Percentiles rank a stretch among this genome's conserved stretches.
Conservation (phyloP, 2,329 filamentous ascomycete species). For the Pyrenochaeta sp. region DNA sequence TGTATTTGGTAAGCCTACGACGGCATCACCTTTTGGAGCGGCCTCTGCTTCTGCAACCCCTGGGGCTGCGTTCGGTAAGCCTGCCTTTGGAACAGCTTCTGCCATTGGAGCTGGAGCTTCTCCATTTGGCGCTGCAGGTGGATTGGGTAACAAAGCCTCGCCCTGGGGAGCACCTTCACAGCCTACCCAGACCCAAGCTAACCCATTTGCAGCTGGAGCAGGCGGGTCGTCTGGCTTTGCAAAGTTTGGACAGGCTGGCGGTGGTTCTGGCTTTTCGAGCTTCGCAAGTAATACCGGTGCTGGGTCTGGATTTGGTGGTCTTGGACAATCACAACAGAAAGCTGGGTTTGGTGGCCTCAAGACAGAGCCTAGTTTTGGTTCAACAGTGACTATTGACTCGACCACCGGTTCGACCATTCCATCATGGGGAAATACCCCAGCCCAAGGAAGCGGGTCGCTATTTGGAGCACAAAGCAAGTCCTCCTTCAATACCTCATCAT, state of each 20-base stretch:
- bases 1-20: slow-evolving; percentile 31
- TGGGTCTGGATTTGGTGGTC: slow-evolving; percentile 40
- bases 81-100: slow-evolving; percentile 38
- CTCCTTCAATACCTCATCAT: slow-evolving; percentile 40
- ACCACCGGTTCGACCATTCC: slow-evolving; percentile 41
- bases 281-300: slow-evolving; percentile 16
- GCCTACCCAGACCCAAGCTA: slow-evolving; percentile 29
- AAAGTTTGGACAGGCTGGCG: slow-evolving; percentile 32
- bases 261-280: slow-evolving; percentile 33
- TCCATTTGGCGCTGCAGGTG: slow-evolving; percentile 34
- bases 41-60: slow-evolving; percentile 19
- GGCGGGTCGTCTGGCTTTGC: slow-evolving; percentile 40
- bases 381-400: slow-evolving; percentile 50
- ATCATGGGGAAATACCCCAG: slow-evolving; percentile 42
- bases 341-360: slow-evolving; percentile 37
- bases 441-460: slow-evolving; percentile 31
- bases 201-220: slow-evolving; percentile 43
- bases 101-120: slow-evolving; percentile 30
- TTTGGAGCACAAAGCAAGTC: slow-evolving; percentile 39
- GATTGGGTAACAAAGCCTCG: slow-evolving; percentile 25
- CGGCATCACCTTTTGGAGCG: slow-evolving; percentile 20
- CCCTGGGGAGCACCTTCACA: slow-evolving; percentile 33
- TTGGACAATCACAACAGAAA: slow-evolving; percentile 38
- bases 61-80: too few relatives aligned
- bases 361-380: slow-evolving; percentile 49